Percentiles rank a stretch among this genome's conserved stretches.
phyloP scores from a whole-genome alignment of 164 flowering plant species.

The Tetrastigma voinierianum region DNA sequence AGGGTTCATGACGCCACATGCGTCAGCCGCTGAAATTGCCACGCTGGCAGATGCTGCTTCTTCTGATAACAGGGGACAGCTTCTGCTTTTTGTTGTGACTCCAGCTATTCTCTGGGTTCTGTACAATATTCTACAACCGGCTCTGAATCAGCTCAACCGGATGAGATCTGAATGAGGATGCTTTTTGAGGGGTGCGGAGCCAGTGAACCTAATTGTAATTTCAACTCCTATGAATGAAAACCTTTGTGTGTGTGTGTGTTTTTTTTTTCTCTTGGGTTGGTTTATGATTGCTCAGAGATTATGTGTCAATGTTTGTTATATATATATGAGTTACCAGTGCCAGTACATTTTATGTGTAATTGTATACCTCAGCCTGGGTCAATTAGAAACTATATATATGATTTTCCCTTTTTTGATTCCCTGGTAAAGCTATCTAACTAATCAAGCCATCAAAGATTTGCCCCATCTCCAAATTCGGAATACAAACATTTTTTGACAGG shows the following conservation, averaged over 20 bases:
- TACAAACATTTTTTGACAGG: too few relatives aligned
- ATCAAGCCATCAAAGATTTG: too few relatives aligned
- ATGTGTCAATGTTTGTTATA: not conserved
- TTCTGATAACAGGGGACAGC: conserved; percentile 57
- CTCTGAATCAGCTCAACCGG: conserved; percentile 84
- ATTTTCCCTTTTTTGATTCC: not conserved
- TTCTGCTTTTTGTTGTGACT: conserved; percentile 57
- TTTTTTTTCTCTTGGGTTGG: not conserved
- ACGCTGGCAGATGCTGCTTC: conserved; percentile 42
- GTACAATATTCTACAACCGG: conserved; percentile 81
- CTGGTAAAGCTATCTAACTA: too few relatives aligned
- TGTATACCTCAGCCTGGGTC: not conserved
- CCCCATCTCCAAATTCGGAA: too few relatives aligned
- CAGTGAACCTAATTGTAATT: conserved; percentile 12
- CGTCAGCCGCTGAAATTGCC: conserved; percentile 56
- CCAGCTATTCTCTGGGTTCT: conserved; percentile 79
- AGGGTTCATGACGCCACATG: conserved; percentile 42
- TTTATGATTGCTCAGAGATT: not conserved
- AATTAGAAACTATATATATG: not conserved
- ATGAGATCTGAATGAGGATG: conserved; percentile 55
- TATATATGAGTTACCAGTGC: not conserved
- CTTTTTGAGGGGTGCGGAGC: not conserved
- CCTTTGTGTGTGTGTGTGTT: too few relatives aligned
- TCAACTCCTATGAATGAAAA: conserved; percentile 17
- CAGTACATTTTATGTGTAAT: not conserved